Base-by-base conservation (phyloP, 2,329 filamentous ascomycete species). In the Talaromyces sp. region DNA sequence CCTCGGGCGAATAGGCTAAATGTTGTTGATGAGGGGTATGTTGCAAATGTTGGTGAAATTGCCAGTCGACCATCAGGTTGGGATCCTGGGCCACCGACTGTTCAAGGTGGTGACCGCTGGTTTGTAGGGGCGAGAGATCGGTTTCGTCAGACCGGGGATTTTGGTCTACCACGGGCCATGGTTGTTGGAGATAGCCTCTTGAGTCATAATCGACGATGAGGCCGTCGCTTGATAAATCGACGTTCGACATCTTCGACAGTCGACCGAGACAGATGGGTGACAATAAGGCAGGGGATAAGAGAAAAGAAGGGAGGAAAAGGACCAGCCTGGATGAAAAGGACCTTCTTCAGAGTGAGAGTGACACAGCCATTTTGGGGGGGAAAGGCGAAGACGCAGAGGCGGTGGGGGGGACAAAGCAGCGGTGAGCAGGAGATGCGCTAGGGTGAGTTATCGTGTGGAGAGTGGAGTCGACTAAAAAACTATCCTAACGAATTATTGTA, bases 201-300 rank as follows among this genome's bases (percentile, higher is more conserved):
- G 75, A 72, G 64, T 79, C 76, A 57, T 77, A 77, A 51, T 79
- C 77, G 58, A 77, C 72, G 59, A 75, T 69, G 51, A 80, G 71
- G 65, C 74, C 76, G 54, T 79, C 75, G 60, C 62, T 66, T 47
- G 71, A 64, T 61, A 78, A 59, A 70, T 74, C 73, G 59, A 77
- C 69, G 68, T 76, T 75, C 59, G 70, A 75, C 70, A 77, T 77
- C 6, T 8, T 39, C 36, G 36, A 20, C n/a, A 39, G 36, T 19
- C 36, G 36, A 19, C 19, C n/a, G 17, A 20, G 17, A 39, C 16
- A 39, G 36, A 19, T 11, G 17, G 17, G 20, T 11, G 17, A 39
- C 58, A 63, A 63, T 55, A 61, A 58, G 36, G 16, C 16, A 39
- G 36, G 17, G 16, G 63, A 55, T 62, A 52, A 49, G 59, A 63